Conservation (phyloP, 1,284 basidiomycete genomes). For the Ustilago xerochloae region DNA sequence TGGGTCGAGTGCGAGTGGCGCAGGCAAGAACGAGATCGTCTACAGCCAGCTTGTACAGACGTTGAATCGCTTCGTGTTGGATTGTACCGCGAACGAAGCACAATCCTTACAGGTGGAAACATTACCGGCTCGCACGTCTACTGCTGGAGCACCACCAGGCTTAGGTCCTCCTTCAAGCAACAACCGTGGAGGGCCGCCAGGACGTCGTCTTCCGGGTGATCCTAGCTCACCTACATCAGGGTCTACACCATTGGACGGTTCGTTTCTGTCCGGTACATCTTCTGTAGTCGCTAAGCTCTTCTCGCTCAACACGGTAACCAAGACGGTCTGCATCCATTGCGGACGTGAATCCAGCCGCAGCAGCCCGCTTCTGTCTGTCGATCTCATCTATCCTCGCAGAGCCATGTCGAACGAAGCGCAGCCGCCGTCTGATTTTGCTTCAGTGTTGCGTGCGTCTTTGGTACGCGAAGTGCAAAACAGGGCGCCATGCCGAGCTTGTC, state of each 20-base stretch:
- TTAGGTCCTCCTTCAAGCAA: slow-evolving; percentile 36
- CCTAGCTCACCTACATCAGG: slow-evolving; percentile 10
- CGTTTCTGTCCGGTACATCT: neutral
- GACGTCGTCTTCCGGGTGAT: slow-evolving; percentile 14
- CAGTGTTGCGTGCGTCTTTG: slow-evolving; percentile 80
- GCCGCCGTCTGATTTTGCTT: slow-evolving; percentile 75
- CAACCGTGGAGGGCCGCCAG: slow-evolving; percentile 30
- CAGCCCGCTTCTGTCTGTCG: slow-evolving; percentile 71
- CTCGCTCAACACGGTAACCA: slow-evolving; percentile 39
- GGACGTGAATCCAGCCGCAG: slow-evolving; percentile 75
- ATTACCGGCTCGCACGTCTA: slow-evolving; percentile 2
- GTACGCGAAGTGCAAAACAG: slow-evolving; percentile 84
- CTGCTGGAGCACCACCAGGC: slow-evolving; percentile 36
- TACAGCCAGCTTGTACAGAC: slow-evolving; percentile 91
- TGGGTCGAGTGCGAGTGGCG: slow-evolving; percentile 68
- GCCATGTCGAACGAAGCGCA: slow-evolving; percentile 72
- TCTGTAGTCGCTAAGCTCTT: slow-evolving; percentile 33
- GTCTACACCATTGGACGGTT: slow-evolving; percentile 1
- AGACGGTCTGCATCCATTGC: slow-evolving; percentile 80
- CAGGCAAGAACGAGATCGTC: slow-evolving; percentile 46
- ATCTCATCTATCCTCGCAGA: slow-evolving; percentile 86
- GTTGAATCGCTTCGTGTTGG: slow-evolving; percentile 92
- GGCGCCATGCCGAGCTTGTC: slow-evolving; percentile 83
- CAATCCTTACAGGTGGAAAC: slow-evolving; percentile 5
- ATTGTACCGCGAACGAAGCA: slow-evolving; percentile 68